Evolutionary conservation across 768 basidiomycete genomes (phyloP).

Genomic region (Lentinus tigrinus): DNA sequence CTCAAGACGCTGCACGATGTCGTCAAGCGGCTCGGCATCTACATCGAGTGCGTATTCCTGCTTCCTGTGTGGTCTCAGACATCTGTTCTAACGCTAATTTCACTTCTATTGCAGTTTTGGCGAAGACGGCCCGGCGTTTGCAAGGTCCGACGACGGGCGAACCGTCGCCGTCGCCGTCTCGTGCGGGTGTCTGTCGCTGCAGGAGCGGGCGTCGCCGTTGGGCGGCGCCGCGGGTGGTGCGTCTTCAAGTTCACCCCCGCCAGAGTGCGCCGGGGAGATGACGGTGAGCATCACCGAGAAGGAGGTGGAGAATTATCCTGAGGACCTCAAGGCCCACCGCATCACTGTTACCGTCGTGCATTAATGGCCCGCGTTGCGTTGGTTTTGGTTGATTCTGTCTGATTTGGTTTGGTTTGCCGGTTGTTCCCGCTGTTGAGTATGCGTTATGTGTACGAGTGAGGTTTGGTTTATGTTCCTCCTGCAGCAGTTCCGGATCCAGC

Average conservation of each 20-base stretch:
- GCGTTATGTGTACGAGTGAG: no score
- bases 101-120: not conserved
- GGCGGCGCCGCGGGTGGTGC: not conserved
- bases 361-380: not conserved
- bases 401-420: not conserved
- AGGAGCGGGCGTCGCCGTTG: not conserved
- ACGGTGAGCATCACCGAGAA: conserved; percentile 7
- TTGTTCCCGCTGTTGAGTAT: no score
- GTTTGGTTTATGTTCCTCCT: no score
- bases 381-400: not conserved
- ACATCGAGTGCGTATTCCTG: not conserved
- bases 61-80: not conserved
- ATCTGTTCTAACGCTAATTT: not conserved
- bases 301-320: not conserved
- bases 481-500: no score
- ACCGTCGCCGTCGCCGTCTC: conserved; percentile 5
- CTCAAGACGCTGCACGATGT: conserved; percentile 14
- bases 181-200: conserved; percentile 8
- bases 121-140: not conserved
- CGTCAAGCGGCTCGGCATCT: not conserved
- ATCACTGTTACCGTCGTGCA: conserved; percentile 5
- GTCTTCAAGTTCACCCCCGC: not conserved
- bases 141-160: not conserved
- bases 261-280: conserved; percentile 10
- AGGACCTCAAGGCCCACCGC: not conserved